Percentiles rank a stretch among this genome's conserved stretches.
Conservation (phyloP, 805 yeast genomes). For the Cyberlindnera petersonii region DNA sequence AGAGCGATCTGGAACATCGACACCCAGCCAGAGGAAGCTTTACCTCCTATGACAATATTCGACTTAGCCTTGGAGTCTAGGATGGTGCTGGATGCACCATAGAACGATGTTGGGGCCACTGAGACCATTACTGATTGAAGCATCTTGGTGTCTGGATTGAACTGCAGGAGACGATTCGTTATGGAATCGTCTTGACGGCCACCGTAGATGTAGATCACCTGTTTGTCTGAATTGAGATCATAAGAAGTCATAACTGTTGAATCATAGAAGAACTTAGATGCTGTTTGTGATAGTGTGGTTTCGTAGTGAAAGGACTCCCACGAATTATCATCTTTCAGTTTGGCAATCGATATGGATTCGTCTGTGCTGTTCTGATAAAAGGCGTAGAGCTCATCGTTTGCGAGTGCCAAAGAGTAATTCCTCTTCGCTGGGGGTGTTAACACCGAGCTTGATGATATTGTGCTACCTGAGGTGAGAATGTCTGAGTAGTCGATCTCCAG, state of each 20-base stretch:
- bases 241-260: slow-evolving; percentile 41
- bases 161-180: slow-evolving; percentile 41
- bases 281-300: slow-evolving; percentile 14
- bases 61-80: slow-evolving; percentile 41
- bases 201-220: slow-evolving; percentile 51
- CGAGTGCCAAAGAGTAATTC: slow-evolving; percentile 23
- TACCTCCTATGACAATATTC: slow-evolving; percentile 63
- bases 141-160: slow-evolving; percentile 34
- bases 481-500: slow-evolving; percentile 13
- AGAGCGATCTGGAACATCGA: slow-evolving; percentile 69
- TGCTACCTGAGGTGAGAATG: slow-evolving; percentile 3
- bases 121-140: slow-evolving; percentile 42
- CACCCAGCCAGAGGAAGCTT: slow-evolving; percentile 60
- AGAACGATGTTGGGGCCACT: slow-evolving; percentile 53
- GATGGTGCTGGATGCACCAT: slow-evolving; percentile 42
- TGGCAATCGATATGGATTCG: slow-evolving; percentile 10
- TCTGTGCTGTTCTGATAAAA: slow-evolving; percentile 11
- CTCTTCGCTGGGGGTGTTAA: slow-evolving; percentile 19
- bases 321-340: slow-evolving; percentile 7
- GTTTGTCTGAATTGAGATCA: slow-evolving; percentile 29
- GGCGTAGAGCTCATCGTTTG: slow-evolving; percentile 23
- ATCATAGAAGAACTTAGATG: slow-evolving; percentile 16
- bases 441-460: not conserved
- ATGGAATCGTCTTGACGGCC: slow-evolving; percentile 35
- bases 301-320: slow-evolving; percentile 18